Evolutionary conservation across 2,329 filamentous ascomycete genomes (phyloP), one percentile per base, ranked within the genome.

Genomic region (Blastomyces silverae): DNA sequence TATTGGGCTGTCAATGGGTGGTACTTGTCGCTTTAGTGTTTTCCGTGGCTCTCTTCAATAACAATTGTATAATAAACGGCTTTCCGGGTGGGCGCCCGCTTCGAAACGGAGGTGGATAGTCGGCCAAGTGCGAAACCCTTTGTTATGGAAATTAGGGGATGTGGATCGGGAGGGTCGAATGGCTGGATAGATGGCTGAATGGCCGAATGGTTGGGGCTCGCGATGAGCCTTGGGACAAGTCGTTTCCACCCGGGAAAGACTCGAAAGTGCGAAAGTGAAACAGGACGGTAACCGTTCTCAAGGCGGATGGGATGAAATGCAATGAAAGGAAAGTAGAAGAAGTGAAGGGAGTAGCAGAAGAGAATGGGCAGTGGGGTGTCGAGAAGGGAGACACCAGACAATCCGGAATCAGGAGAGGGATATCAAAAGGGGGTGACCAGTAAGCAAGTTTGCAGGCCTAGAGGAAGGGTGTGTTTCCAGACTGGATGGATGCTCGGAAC

Each of bases 211-310:
- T 17, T 17, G 50, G 66, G 66, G 64, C 64, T 66, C 62, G 64
- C 62, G 66, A 63, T 65, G 67, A 66, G 65, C 64, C 55, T 67
- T 69, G 70, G 72, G 71, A 72, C 73, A 72, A 58, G 73, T 73
- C 71, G 75, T 76, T 58, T 78, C 75, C 76, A 70, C 76, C 76
- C 70, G 75, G 75, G 75, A 76, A 76, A 72, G 73, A 74, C 69
- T 65, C 69, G 42, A 48, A 56, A 56, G n/a, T 64, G 66, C 69
- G 42, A 39, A 56, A 56, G n/a, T 64, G 66, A 63, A 66, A 64
- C 48, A 53, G 52, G 61, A 62, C 20, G 57, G 46, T 39, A 39
- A 13, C 37, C 37, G 34, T 13, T 8, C 1, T 39, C 37, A 39
- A 11, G 37, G 37, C 2, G 64, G 39, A 58, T 39, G 55, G 34